Conservation (phyloP, 1,284 basidiomycete species). For the Pseudozyma thailandica region DNA sequence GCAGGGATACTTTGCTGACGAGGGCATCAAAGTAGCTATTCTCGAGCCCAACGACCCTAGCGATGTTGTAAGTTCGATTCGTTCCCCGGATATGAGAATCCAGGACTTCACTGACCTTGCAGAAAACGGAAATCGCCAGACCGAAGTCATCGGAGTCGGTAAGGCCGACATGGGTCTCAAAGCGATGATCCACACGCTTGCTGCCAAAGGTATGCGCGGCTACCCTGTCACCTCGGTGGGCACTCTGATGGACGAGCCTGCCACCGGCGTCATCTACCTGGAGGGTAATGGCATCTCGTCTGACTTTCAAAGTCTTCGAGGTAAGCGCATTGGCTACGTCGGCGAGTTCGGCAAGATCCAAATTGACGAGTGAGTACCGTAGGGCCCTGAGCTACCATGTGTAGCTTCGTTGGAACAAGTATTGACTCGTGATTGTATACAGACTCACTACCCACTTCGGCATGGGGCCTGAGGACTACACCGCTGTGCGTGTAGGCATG, state of each 20-base stretch:
- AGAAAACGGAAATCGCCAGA: conserved; percentile 10
- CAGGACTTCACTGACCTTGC: not conserved
- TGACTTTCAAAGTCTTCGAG: conserved; percentile 68
- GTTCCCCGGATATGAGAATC: not conserved
- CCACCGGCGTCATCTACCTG: conserved; percentile 69
- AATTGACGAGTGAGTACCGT: conserved; percentile 46
- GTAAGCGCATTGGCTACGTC: conserved; percentile 70
- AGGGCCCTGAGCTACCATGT: not conserved
- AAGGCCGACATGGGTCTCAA: conserved; percentile 69
- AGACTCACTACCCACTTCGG: conserved; percentile 56
- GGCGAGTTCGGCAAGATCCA: conserved; percentile 70
- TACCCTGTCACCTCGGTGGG: conserved; percentile 68
- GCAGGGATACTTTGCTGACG: conserved; percentile 58
- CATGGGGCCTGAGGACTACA: conserved; percentile 68
- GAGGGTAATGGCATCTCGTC: conserved; percentile 67
- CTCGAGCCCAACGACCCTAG: conserved; percentile 67
- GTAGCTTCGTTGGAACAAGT: not conserved
- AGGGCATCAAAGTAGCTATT: conserved; percentile 69
- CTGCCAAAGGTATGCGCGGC: conserved; percentile 67
- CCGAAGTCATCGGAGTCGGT: conserved; percentile 67
- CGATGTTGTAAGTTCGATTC: conserved; percentile 47
- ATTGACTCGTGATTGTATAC: too few species aligned
- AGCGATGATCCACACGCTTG: conserved; percentile 69
- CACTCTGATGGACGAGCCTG: conserved; percentile 69
- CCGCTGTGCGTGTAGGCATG: conserved; percentile 69